Conservation (phyloP, 2,329 filamentous ascomycete genomes). For the Fusarium abutilonis region DNA sequence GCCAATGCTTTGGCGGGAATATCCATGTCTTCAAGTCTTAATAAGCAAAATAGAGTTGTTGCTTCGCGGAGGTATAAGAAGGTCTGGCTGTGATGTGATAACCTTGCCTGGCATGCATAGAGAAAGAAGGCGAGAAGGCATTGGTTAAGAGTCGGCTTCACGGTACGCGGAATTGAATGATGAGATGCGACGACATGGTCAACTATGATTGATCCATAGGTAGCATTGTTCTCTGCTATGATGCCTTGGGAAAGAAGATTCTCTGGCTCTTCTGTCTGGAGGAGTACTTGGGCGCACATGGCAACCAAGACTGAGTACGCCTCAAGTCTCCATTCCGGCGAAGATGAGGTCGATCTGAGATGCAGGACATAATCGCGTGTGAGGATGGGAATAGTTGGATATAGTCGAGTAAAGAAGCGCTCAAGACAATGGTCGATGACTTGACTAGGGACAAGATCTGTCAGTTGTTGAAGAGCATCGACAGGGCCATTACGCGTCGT, state of each 20-base stretch:
- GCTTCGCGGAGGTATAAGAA: constrained; percentile 57
- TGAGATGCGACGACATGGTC: constrained; percentile 51
- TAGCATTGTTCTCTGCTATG: constrained; percentile 50
- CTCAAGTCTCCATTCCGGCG: constrained; percentile 47
- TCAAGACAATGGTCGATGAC: constrained; percentile 53
- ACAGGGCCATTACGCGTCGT: neutral
- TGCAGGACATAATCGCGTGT: constrained; percentile 51
- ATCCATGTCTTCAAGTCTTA: constrained; percentile 46
- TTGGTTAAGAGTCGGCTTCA: constrained; percentile 52
- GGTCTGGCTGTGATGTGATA: constrained; percentile 56
- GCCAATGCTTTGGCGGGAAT: constrained; percentile 43
- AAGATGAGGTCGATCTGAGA: constrained; percentile 41
- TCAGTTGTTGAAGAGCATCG: constrained; percentile 42
- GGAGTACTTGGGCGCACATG: constrained; percentile 54
- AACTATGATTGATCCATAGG: constrained; percentile 52
- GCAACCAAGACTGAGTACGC: constrained; percentile 52
- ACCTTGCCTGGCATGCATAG: constrained; percentile 55
- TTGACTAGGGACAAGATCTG: constrained; percentile 47
- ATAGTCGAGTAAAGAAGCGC: constrained; percentile 54
- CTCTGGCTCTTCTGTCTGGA: constrained; percentile 54
- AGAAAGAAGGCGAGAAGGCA: constrained; percentile 57
- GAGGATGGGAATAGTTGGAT: constrained; percentile 57
- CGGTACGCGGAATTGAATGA: constrained; percentile 47
- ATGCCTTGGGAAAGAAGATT: constrained; percentile 47
- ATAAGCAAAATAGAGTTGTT: constrained; percentile 53